These are phyloP conservation scores for Croton setiger DNA, from an alignment of 441 rosid genomes.

Conservation along the genomic window DNA sequence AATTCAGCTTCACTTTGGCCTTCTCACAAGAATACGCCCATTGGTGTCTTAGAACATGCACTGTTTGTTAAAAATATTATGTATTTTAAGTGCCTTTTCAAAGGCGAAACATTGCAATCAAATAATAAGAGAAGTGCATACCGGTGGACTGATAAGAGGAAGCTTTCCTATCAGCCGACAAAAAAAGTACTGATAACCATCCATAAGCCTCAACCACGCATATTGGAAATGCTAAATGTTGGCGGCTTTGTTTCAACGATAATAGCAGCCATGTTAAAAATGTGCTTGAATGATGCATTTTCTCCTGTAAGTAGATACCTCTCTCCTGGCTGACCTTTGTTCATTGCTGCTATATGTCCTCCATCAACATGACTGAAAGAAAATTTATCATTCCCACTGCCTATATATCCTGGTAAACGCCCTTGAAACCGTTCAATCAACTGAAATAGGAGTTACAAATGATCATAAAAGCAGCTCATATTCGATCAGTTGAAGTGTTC, in stretches of 20 bases:
- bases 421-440: slow-evolving; percentile 73
- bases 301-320: slow-evolving; percentile 88
- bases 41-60: slow-evolving; percentile 61
- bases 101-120: not conserved
- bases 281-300: slow-evolving; percentile 64
- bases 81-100: not conserved
- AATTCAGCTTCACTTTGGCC: slow-evolving; percentile 71
- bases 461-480: not conserved
- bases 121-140: slow-evolving; percentile 25
- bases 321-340: slow-evolving; percentile 62
- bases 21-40: slow-evolving; percentile 87
- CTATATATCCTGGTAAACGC: slow-evolving; percentile 86
- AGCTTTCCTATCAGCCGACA: slow-evolving; percentile 77
- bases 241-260: slow-evolving; percentile 62
- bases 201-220: slow-evolving; percentile 60
- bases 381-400: slow-evolving; percentile 61
- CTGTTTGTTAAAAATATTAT: slow-evolving; percentile 41
- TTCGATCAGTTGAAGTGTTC: too few species aligned
- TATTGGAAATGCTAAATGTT: slow-evolving; percentile 57
- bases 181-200: slow-evolving; percentile 59
- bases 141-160: slow-evolving; percentile 88
- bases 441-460: slow-evolving; percentile 31
- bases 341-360: slow-evolving; percentile 76
- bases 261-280: slow-evolving; percentile 72
- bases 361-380: slow-evolving; percentile 79